Percentiles rank a stretch among this genome's conserved stretches.
These are phyloP conservation scores for Cryptococcus sp. DNA, from an alignment of 1,284 basidiomycete species.

Conservation along the genomic window DNA sequence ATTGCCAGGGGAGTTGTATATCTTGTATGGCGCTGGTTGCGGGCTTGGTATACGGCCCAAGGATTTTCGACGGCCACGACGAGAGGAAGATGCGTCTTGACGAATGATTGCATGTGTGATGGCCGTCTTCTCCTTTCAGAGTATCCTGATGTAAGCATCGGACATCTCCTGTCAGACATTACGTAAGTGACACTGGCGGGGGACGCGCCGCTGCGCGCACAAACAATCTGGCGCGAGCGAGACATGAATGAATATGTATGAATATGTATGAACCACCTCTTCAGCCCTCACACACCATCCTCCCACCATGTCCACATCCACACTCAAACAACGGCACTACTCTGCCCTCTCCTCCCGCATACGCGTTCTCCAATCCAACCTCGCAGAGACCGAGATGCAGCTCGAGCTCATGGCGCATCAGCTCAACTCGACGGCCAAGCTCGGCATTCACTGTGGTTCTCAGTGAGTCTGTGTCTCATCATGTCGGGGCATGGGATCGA, in stretches of 20 bases:
- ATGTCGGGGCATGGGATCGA: not conserved
- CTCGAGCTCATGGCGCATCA: constrained; percentile 38
- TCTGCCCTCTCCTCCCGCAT: constrained; percentile 42
- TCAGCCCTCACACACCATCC: not conserved
- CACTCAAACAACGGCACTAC: constrained; percentile 46
- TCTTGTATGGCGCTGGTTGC: too few species aligned
- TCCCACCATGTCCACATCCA: constrained; percentile 26
- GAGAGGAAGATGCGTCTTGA: too few species aligned
- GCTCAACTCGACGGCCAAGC: constrained; percentile 37
- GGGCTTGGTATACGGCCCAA: too few species aligned
- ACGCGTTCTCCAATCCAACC: constrained; percentile 34
- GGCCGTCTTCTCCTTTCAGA: too few species aligned
- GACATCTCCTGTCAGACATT: too few species aligned
- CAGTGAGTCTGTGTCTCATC: constrained; percentile 38
- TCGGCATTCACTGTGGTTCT: constrained; percentile 42
- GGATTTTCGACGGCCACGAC: too few species aligned
- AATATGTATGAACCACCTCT: not conserved
- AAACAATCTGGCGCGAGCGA: not conserved
- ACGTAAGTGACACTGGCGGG: too few species aligned
- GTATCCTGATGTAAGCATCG: too few species aligned
- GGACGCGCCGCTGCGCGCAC: too few species aligned
- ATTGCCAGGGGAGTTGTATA: too few species aligned
- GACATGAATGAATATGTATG: not conserved
- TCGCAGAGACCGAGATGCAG: constrained; percentile 41
- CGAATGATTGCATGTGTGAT: too few species aligned